Conservation (phyloP, 2,329 filamentous ascomycete species). For the Pyrenophora seminiperda region DNA sequence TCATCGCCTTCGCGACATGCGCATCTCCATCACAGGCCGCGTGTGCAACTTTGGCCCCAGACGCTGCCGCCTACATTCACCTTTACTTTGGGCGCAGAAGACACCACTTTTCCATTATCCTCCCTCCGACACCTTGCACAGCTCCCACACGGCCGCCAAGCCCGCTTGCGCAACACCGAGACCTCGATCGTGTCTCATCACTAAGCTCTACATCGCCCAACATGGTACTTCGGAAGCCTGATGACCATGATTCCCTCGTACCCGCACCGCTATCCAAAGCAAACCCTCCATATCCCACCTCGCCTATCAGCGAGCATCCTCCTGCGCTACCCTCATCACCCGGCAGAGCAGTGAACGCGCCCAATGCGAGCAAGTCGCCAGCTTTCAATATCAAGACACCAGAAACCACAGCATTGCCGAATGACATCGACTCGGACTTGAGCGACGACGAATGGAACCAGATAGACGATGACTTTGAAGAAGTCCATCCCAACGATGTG, state of each 20-base stretch:
- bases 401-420: constrained; percentile 32
- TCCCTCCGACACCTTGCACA: not conserved
- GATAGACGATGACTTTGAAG: constrained; percentile 44
- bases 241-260: constrained; percentile 43
- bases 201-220: constrained; percentile 11
- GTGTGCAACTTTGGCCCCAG: constrained; percentile 6
- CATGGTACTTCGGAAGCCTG: constrained; percentile 56
- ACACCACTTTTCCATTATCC: not conserved
- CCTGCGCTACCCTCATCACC: constrained; percentile 30
- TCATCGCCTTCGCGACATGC: constrained; percentile 17
- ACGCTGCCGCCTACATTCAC: constrained; percentile 1
- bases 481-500: constrained; percentile 38
- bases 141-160: not conserved
- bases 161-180: not conserved
- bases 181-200: not conserved
- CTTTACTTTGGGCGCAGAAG: not conserved
- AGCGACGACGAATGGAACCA: constrained; percentile 43
- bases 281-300: constrained; percentile 54
- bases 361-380: constrained; percentile 44
- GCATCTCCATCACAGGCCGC: constrained; percentile 8
- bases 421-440: constrained; percentile 37
- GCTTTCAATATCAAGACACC: constrained; percentile 48
- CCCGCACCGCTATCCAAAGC: constrained; percentile 49
- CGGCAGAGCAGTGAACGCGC: constrained; percentile 35
- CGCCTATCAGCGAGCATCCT: constrained; percentile 44